Evolutionary conservation across 2,329 filamentous ascomycete genomes (phyloP).

Genomic region (Geoglossum cookeanum): DNA sequence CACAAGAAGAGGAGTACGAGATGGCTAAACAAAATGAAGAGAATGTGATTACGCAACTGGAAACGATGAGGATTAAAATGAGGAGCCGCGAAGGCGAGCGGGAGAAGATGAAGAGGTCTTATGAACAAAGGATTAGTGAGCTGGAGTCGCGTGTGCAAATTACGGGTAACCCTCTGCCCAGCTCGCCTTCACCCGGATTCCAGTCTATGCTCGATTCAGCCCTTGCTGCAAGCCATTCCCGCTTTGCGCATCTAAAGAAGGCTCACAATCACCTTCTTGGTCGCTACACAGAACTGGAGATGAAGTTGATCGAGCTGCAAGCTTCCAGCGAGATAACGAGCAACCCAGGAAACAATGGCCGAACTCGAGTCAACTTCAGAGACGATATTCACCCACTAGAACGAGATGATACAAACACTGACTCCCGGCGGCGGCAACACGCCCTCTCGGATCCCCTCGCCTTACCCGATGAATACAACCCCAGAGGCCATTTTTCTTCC

Average conservation of each 20-base stretch:
- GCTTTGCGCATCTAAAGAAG: slow-evolving; percentile 30
- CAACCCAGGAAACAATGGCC: slow-evolving; percentile 7
- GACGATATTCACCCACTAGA: not conserved
- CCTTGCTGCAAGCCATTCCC: slow-evolving; percentile 26
- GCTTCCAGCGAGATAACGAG: slow-evolving; percentile 20
- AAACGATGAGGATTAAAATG: slow-evolving; percentile 40
- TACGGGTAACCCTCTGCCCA: slow-evolving; percentile 13
- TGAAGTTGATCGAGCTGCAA: slow-evolving; percentile 20
- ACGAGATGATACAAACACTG: not conserved
- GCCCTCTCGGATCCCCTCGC: not conserved
- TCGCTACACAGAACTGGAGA: slow-evolving; percentile 30
- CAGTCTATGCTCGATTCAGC: slow-evolving; percentile 30
- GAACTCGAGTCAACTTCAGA: slow-evolving; percentile 9
- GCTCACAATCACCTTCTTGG: slow-evolving; percentile 31
- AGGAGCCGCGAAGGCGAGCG: slow-evolving; percentile 30
- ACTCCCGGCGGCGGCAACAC: not conserved
- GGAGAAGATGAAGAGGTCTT: slow-evolving; percentile 26
- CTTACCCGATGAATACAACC: not conserved
- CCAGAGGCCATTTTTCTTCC: not conserved
- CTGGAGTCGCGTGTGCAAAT: slow-evolving; percentile 20
- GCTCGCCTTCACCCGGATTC: slow-evolving; percentile 17
- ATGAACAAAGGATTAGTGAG: slow-evolving; percentile 28
- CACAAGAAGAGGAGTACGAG: slow-evolving; percentile 40
- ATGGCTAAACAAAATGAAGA: slow-evolving; percentile 37
- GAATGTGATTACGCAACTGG: slow-evolving; percentile 37